Evolutionary conservation across 495 filamentous ascomycete genomes (phyloP), one percentile per base, ranked within the genome.

Genomic region (Thozetella sp.): DNA sequence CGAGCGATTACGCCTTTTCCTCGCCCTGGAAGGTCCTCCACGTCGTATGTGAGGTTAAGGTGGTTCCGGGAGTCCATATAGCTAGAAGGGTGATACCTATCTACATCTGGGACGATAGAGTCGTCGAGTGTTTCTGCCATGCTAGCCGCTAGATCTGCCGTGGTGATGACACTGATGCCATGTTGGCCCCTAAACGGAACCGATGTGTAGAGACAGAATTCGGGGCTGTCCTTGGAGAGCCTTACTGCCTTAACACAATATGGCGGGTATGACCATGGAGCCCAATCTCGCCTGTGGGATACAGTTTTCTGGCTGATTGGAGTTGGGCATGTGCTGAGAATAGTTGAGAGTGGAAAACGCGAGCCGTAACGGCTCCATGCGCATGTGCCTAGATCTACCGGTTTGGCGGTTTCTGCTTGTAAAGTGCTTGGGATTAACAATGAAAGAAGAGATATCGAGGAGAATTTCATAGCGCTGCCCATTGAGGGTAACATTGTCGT

Each of bases 161-260:
- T 64, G 3, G 70, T 69, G 34, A 73, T 37, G 24, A 73, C 24
- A 27, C 59, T 66, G 12, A 73, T n/a, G 23, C 62, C 68, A 20
- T 60, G 51, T 51, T 60, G 51, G 17, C 61, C 63, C 10, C 70
- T 63, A 60, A 71, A 73, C 20, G 66, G 43, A 34, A 60, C 40
- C 30, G 65, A 63, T 4, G 63, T 71, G 60, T 63, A 73, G 48
- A 73, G 48, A 56, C 70, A 73, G 52, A 65, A 65, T 54, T 67
- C 27, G 10, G 63, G 62, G 22, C 67, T 64, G 37, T 43, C 54
- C 25, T 59, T 55, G 15, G 57, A 43, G 4, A 62, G 51, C 13
- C 43, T 2, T 19, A 55, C 55, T 3, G 55, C 17, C 15, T 64
- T 62, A 51, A 64, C 23, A 53, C 68, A 73, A 58, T 67, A 66